Conservation (phyloP, 2,329 filamentous ascomycete genomes). For the Ploettnerulaceae sp. region DNA sequence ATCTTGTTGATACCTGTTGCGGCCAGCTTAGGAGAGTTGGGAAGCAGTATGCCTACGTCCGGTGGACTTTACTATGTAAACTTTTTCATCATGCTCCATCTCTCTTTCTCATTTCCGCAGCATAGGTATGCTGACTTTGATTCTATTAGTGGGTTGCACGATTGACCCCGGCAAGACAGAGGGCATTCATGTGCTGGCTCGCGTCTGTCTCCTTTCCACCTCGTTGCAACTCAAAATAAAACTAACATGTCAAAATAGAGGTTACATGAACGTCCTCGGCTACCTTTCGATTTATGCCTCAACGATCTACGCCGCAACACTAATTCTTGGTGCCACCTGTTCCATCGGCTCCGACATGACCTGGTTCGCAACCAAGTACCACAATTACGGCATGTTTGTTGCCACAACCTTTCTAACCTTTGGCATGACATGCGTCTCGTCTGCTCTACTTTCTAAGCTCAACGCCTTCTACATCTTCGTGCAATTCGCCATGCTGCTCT, state of each 20-base stretch:
- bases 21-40: conserved; percentile 31
- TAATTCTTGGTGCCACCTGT: conserved; percentile 30
- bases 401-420: conserved; percentile 31
- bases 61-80: conserved; percentile 33
- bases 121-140: conserved; percentile 6
- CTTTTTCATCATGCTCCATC: neutral
- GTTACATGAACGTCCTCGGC: conserved; percentile 34
- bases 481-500: conserved; percentile 31
- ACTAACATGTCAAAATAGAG: too few relatives aligned
- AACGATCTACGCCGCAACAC: conserved; percentile 33
- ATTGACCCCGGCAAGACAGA: conserved; percentile 28
- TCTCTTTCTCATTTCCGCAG: too few relatives aligned
- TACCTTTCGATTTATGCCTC: conserved; percentile 34
- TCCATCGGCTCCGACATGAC: conserved; percentile 26
- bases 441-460: conserved; percentile 27
- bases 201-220: too few relatives aligned
- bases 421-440: conserved; percentile 32
- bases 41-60: conserved; percentile 33
- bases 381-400: conserved; percentile 33
- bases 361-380: conserved; percentile 30
- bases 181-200: conserved; percentile 35
- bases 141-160: conserved; percentile 33
- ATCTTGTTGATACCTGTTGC: conserved; percentile 32
- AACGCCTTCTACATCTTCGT: conserved; percentile 32
- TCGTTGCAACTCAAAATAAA: too few relatives aligned